Conservation (phyloP, 2,329 filamentous ascomycete species). For the Aphanoascus verrucosus region DNA sequence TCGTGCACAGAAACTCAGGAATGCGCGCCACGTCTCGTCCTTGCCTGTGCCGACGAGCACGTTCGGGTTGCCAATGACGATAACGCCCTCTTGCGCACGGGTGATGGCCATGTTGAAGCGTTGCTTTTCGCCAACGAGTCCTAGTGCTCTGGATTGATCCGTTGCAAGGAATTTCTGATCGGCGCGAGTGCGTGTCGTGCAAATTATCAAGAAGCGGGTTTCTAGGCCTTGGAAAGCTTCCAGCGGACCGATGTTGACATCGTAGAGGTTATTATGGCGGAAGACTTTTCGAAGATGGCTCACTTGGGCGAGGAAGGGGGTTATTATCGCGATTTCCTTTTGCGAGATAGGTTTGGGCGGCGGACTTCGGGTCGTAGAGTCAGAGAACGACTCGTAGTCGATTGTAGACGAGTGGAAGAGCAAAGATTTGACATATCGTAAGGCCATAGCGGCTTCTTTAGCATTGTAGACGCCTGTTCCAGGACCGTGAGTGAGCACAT, state of each 20-base stretch:
- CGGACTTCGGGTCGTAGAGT: conserved; percentile 19
- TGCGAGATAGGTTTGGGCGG: conserved; percentile 20
- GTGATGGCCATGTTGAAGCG: conserved; percentile 39
- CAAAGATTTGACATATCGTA: conserved; percentile 16
- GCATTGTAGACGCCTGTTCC: conserved; percentile 18
- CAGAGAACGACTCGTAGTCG: conserved; percentile 24
- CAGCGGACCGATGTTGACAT: conserved; percentile 37
- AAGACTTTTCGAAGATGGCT: conserved; percentile 30
- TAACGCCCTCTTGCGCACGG: conserved; percentile 33
- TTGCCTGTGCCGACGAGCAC: conserved; percentile 23
- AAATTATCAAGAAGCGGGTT: conserved; percentile 36
- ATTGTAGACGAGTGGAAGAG: conserved; percentile 22
- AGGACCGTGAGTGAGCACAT: conserved; percentile 21
- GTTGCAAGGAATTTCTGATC: conserved; percentile 17
- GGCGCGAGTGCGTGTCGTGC: conserved; percentile 30
- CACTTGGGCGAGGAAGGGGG: conserved; percentile 38
- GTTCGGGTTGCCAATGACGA: conserved; percentile 34
- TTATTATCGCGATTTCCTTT: conserved; percentile 36
- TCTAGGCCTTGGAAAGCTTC: conserved; percentile 40
- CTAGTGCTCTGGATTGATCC: conserved; percentile 21
- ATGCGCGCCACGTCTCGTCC: conserved; percentile 31
- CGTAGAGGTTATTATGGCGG: conserved; percentile 25
- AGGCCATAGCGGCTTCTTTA: conserved; percentile 17
- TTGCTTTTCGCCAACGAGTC: conserved; percentile 30
- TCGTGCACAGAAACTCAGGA: conserved; percentile 30